Base-by-base conservation (phyloP, 1,284 basidiomycete genomes). In the Ustilago loliicola region DNA sequence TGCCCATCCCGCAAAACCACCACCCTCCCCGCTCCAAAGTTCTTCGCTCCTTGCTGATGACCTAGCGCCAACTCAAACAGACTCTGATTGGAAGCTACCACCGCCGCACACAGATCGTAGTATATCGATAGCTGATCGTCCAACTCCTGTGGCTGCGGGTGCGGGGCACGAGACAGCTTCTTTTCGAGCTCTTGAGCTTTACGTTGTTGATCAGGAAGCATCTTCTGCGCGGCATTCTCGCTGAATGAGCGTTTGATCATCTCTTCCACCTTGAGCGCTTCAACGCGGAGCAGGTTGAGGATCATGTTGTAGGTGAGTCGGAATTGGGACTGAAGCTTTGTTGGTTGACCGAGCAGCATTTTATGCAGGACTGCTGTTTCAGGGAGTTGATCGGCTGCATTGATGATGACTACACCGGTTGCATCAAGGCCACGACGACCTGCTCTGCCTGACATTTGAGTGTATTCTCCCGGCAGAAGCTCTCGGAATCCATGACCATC, bases 201-300 rank as follows among this genome's bases (percentile, higher is more conserved):
- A 84, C 92, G 91, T 87, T 98, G 94, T 78, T 98, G 94, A 65
- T 98, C 94, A 1, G 97, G 97, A 23, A 98, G 88, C 61, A 98
- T 88, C 60, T 92, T 90, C 84, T 99, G 97, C 0, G 96, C 93
- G 0, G 95, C 92, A 83, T 99, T 99, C 88, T 99, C 97, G 3
- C 96, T 98, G 87, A 99, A 99, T 85, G 94, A 96, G 40, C 97
- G 90, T 87, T 99, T 99, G 87, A 99, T 99, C 97, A 99, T 99
- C 87, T 99, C 97, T 85, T 99, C 97, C 9, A 99, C 97, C 75
- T 92, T 91, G 38, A 99, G 89, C 2, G 97, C 95, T 85, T 99
- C 97, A 9, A 99, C 96, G 32, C 97, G 92, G 19, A 99, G 90
- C 48, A 99, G 88, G 85, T 99, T 99, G 69, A 99, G 89, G 72